Percentiles rank a stretch among this genome's conserved stretches.
These are phyloP conservation scores for Venturia carpophila DNA, from an alignment of 2,329 filamentous ascomycete genomes.

Conservation along the genomic window DNA sequence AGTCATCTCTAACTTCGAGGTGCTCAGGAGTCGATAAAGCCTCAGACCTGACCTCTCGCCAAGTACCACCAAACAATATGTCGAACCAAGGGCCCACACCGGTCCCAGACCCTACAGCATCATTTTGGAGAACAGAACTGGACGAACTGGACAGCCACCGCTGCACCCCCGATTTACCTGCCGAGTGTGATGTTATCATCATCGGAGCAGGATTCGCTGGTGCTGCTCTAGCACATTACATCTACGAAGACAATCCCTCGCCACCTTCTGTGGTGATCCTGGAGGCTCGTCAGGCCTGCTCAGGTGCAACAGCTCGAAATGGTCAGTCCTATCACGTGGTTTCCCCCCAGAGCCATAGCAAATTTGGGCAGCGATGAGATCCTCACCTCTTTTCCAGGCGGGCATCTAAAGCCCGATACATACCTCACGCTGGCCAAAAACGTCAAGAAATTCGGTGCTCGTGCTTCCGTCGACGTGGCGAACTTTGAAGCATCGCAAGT, in stretches of 20 bases:
- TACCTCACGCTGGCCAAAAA: background rate
- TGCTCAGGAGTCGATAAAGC: background rate
- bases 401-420: background rate
- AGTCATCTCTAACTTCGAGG: background rate
- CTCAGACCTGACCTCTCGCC: background rate
- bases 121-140: slow-evolving; percentile 68
- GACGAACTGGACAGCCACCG: slow-evolving; percentile 60
- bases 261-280: slow-evolving; percentile 58
- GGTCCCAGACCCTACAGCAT: slow-evolving; percentile 50
- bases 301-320: slow-evolving; percentile 57
- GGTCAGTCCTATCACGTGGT: background rate
- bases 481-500: background rate
- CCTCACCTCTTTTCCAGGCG: background rate
- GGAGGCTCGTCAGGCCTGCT: slow-evolving; percentile 72
- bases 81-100: slow-evolving; percentile 41
- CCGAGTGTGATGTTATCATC: slow-evolving; percentile 58
- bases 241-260: slow-evolving; percentile 35
- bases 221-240: slow-evolving; percentile 58
- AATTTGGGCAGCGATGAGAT: background rate
- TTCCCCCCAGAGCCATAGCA: background rate
- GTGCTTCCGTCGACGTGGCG: background rate
- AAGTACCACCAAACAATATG: background rate
- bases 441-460: background rate
- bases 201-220: slow-evolving; percentile 72
- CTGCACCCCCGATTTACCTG: slow-evolving; percentile 56